Base-by-base conservation (phyloP, 352 stramenopile species). In the Globisporangium nagaii region DNA sequence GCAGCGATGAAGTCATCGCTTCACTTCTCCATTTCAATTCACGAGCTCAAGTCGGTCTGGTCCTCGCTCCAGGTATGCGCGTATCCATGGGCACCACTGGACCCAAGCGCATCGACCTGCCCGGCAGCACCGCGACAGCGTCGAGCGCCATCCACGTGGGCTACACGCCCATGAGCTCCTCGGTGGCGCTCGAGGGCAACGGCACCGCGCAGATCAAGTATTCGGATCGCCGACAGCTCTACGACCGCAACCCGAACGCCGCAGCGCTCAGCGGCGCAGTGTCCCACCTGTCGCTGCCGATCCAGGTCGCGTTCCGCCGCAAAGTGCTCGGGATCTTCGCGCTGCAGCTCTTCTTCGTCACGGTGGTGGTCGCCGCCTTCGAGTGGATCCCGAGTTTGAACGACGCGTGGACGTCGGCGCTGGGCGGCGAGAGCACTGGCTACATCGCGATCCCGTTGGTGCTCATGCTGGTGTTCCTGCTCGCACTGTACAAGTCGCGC, bases 311-410 rank as follows among this genome's bases (percentile, higher is more conserved):
- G 19, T 43, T 43, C 19, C 37, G n/a, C 37, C 37, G 37, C 37
- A 43, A 43, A 20, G 37, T 43, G 37, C 37, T 43, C 37, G 37
- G n/a, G 37, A 43, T 43, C 10, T 42, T 53, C 11, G 46, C 30
- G 22, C 15, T 53, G 13, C 46, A 53, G 27, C 46, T 53, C 32
- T 24, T 53, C 19, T 53, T 53, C 30, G 46, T 42, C n/a, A 32
- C 31, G 13, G 25, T 24, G 17, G 7, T 42, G 9, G 46, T 53
- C 19, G 46, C 31, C 7, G 46, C 34, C 22, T 30, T 53, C 9
- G 34, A 28, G 46, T 41, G 32, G 22, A 42, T 40, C 31, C 20
- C 30, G 12, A 39, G 9, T n/a, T 19, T 42, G 28, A 53, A 53
- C 20, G n/a, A 39, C 22, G 30, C 46, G 7, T 25, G 19, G 32